Evolutionary conservation across 1,284 basidiomycete species (phyloP), one percentile per base, ranked within the genome.

Genomic region (Coniferiporia sulphurascens): DNA sequence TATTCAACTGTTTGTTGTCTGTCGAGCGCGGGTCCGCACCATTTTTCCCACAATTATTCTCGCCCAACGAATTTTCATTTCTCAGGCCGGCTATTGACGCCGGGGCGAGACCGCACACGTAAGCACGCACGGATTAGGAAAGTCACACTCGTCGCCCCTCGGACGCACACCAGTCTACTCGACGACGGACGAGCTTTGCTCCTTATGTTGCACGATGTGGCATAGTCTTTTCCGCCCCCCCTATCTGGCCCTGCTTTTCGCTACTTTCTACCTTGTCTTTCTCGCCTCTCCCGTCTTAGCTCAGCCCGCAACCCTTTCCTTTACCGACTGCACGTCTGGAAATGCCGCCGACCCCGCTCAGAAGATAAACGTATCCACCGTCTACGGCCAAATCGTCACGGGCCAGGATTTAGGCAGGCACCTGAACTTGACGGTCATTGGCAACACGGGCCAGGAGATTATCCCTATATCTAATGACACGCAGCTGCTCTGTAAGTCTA

Each of bases 351-450:
- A 53, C 32, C 54, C 61, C 9, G 73, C 76, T 44, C 76, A 78
- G 68, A 86, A 86, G 69, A 78, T 93, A 69, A 77, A 82, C 56
- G 79, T 94, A 62, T 79, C 82, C 56, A 79, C 79, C 22, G 84
- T 93, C 48, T 93, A 88, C 68, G 89, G 85, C 12, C 87, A 93
- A 69, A 77, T 92, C 57, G 74, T 86, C 3, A 71, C 81, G 21
- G 76, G 78, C 45, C 71, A 73, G 27, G 65, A 73, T 10, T 68
- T 73, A 35, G 77, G 76, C 1, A 71, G 72, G 10, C 79, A 78
- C 64, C 71, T 91, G 55, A 88, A 89, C 68, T 73, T 90, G 64
- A 87, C 86, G 1, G 75, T 89, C 48, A 67, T 90, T 55, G 89
- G 87, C 1, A 68, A 73, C 48, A 83, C 79, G 48, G 77, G 82